phyloP scores from a whole-genome alignment of 208 protist genomes.

The Leishmania braziliensis region DNA sequence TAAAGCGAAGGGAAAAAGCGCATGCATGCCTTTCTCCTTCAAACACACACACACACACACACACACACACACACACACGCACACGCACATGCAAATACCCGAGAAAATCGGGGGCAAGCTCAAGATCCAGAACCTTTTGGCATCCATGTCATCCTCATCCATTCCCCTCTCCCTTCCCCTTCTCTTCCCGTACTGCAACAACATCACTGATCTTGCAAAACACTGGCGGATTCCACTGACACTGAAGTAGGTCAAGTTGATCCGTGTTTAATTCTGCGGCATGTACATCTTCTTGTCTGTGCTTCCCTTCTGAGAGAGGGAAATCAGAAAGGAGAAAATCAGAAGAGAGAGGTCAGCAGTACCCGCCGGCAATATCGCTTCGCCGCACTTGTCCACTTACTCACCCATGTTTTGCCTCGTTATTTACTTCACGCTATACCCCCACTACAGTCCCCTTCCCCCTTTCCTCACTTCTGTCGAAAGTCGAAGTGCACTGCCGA shows the following conservation, averaged over 20 bases:
- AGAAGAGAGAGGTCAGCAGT: neutral
- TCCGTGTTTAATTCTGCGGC: neutral
- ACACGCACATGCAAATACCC: neutral
- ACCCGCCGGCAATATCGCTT: neutral
- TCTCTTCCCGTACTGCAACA: neutral
- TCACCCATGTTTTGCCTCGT: neutral
- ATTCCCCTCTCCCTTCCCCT: neutral
- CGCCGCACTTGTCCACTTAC: neutral
- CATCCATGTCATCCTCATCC: no score
- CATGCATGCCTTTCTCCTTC: neutral
- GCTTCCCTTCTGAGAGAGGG: neutral
- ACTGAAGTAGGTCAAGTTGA: neutral
- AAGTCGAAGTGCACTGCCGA: neutral
- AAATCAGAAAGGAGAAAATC: neutral
- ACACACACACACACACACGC: neutral
- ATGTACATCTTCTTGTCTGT: neutral
- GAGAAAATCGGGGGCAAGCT: neutral
- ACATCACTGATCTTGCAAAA: neutral
- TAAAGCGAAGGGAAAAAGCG: neutral
- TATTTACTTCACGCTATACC: neutral
- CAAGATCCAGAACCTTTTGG: neutral
- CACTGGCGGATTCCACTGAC: neutral
- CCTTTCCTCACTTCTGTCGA: neutral
- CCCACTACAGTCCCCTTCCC: neutral
- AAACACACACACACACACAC: neutral